Evolutionary conservation across 352 stramenopile genomes (phyloP).

Genomic region (Halophytophthora polymorphica): DNA sequence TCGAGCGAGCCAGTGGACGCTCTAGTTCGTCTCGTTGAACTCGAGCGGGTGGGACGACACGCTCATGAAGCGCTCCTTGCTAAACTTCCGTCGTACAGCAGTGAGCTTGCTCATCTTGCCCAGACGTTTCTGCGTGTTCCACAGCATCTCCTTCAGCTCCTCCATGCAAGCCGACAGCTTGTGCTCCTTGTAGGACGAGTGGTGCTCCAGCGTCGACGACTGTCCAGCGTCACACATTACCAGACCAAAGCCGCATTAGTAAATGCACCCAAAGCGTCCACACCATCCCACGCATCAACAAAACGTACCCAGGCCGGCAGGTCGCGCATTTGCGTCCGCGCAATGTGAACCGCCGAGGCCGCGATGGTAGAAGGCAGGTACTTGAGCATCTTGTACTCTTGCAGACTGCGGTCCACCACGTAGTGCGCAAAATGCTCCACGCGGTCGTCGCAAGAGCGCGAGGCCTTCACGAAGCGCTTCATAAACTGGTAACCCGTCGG

Average conservation of each 20-base stretch:
- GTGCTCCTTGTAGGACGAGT: conserved; percentile 74
- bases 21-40: conserved; percentile 42
- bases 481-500: conserved; percentile 85
- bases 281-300: no score
- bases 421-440: conserved; percentile 94
- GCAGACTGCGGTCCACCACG: conserved; percentile 96
- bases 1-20: conserved; percentile 10
- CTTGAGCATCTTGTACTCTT: conserved; percentile 98
- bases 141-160: conserved; percentile 79
- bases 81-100: conserved; percentile 83
- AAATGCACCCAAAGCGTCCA: not conserved
- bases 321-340: conserved; percentile 79
- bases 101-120: conserved; percentile 77
- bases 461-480: conserved; percentile 85
- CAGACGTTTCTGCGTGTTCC: conserved; percentile 64
- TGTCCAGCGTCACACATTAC: conserved; percentile 19
- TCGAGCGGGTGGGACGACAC: conserved; percentile 59
- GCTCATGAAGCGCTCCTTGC: conserved; percentile 76
- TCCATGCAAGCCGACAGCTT: conserved; percentile 59
- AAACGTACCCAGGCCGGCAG: conserved; percentile 75
- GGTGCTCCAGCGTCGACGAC: conserved; percentile 69
- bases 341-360: conserved; percentile 96
- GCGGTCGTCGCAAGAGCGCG: conserved; percentile 63
- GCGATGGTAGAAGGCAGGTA: conserved; percentile 97
- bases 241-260: conserved; percentile 7